phyloP scores from a whole-genome alignment of 2,329 filamentous ascomycete species.

The Curvularia lunata region DNA sequence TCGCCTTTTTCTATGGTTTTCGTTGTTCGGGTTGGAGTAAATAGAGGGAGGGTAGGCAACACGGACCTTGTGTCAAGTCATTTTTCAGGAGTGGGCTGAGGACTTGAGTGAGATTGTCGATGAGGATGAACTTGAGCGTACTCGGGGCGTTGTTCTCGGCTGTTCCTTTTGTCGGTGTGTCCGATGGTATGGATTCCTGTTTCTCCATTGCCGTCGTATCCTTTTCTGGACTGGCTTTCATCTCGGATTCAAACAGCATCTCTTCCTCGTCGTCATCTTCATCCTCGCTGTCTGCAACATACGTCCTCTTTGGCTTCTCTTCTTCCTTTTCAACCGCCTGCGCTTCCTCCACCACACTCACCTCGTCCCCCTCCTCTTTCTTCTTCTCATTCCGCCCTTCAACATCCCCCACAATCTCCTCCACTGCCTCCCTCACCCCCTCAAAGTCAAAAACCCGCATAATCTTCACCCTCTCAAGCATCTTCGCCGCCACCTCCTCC shows the following conservation, averaged over 20 bases:
- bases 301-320: constrained; percentile 24
- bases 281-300: constrained; percentile 46
- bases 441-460: constrained; percentile 60
- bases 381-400: constrained; percentile 21
- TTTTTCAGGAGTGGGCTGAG: constrained; percentile 48
- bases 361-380: constrained; percentile 8
- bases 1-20: background rate
- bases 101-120: constrained; percentile 51
- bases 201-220: background rate
- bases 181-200: background rate
- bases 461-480: constrained; percentile 55
- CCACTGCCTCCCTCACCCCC: constrained; percentile 55
- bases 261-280: constrained; percentile 49
- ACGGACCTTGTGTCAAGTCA: constrained; percentile 45
- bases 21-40: constrained; percentile 18
- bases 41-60: background rate
- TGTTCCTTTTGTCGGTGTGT: background rate
- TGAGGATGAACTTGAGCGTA: constrained; percentile 42
- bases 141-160: background rate
- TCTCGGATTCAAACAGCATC: constrained; percentile 45
- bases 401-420: constrained; percentile 46
- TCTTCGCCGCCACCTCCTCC: constrained; percentile 41
- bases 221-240: background rate
- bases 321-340: background rate
- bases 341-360: too few relatives aligned